Evolutionary conservation across 208 protist genomes (phyloP).

Genomic region (Leishmania aethiopica): DNA sequence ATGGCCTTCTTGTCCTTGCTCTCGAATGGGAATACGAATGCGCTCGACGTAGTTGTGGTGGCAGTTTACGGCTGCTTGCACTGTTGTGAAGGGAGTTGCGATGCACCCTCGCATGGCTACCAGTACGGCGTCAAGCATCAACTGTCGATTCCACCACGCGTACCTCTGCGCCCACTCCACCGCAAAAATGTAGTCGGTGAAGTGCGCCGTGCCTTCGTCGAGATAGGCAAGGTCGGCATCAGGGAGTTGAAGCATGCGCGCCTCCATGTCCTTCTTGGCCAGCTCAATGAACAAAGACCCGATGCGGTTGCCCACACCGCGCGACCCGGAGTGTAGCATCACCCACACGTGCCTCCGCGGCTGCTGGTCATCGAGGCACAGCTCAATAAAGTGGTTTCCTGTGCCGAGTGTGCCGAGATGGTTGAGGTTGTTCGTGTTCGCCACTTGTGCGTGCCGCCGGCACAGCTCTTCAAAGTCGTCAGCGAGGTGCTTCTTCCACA

Average conservation of each 20-base stretch:
- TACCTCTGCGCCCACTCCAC: constrained; percentile 88
- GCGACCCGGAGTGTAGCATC: constrained; percentile 91
- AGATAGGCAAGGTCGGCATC: constrained; percentile 83
- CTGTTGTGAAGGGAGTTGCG: constrained; percentile 43
- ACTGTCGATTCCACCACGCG: constrained; percentile 73
- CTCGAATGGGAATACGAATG: constrained; percentile 9
- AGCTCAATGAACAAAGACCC: constrained; percentile 82
- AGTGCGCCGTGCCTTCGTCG: constrained; percentile 72
- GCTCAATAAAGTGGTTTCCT: constrained; percentile 93
- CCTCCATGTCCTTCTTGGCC: constrained; percentile 83
- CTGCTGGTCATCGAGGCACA: constrained; percentile 76
- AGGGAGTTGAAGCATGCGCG: constrained; percentile 48
- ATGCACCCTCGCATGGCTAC: constrained; percentile 52
- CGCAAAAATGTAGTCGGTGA: constrained; percentile 83
- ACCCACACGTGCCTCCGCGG: constrained; percentile 68
- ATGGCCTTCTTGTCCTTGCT: background rate
- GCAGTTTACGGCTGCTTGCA: constrained; percentile 78
- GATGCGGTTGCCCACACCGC: constrained; percentile 91
- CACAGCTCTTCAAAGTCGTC: constrained; percentile 71
- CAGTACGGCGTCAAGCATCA: constrained; percentile 84
- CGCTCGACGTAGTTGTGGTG: constrained; percentile 93
- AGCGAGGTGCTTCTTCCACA: constrained; percentile 69
- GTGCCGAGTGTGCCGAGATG: constrained; percentile 90
- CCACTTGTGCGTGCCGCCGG: constrained; percentile 44
- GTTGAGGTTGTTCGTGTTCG: constrained; percentile 72